Conservation (phyloP, 371 early-diverging fungal genomes). For the Rhizopus sp. region DNA sequence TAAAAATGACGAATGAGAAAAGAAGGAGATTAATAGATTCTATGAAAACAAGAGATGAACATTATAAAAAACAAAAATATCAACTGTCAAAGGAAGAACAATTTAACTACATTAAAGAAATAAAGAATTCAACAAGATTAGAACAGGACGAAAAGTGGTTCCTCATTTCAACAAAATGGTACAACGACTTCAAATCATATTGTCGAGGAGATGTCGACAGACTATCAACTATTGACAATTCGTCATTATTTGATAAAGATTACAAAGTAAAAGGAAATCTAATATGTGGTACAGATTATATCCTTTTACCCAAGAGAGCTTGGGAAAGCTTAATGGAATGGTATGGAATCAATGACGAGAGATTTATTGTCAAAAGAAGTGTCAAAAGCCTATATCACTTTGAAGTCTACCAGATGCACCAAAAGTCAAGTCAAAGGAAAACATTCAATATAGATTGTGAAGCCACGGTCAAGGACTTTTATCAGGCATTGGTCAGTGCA, state of each 20-base stretch:
- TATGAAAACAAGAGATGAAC: conserved; percentile 1
- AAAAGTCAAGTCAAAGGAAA: neutral
- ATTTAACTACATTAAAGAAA: neutral
- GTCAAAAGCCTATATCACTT: neutral
- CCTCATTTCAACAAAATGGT: neutral
- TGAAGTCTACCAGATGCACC: neutral
- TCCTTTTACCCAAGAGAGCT: conserved; percentile 1
- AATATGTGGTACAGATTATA: conserved; percentile 3
- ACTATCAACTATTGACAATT: conserved; percentile 1
- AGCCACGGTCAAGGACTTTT: conserved; percentile 6
- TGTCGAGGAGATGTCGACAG: neutral
- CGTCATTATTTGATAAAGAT: neutral
- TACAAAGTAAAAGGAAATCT: neutral
- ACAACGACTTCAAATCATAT: neutral
- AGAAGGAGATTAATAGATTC: conserved; percentile 1
- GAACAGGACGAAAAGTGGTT: neutral
- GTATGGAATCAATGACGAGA: neutral
- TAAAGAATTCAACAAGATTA: neutral
- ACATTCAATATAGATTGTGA: conserved; percentile 2
- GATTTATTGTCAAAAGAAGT: neutral
- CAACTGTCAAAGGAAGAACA: neutral
- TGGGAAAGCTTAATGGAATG: conserved; percentile 5
- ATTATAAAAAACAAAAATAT: neutral
- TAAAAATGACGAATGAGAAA: conserved; percentile 1
- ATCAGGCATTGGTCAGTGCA: neutral